Base-by-base conservation (phyloP, 2,329 filamentous ascomycete species). In the Penicillium expansum region DNA sequence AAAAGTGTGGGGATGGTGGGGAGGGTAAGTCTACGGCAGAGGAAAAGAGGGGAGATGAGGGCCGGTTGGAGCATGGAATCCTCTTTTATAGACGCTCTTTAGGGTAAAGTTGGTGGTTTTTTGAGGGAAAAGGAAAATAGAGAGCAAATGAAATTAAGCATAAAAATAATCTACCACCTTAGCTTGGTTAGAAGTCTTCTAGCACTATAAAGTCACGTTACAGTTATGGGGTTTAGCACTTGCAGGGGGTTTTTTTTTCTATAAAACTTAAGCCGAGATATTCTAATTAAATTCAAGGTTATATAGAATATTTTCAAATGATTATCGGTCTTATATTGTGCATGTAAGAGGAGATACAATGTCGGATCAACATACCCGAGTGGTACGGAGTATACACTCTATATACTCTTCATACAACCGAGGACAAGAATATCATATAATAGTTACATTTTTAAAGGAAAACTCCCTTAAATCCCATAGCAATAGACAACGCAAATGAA, bases 1-100 rank as follows among this genome's bases (percentile, higher is more conserved):
- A 33, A 13, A 41, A 56, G 29, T 52, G 54, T 52, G 54, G 54
- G 54, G 53, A 24, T 33, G 49, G 49, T 43, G 54, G 54, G 54
- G 52, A 22, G 38, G 29, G 49, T 38, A 37, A 39, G 16, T 47
- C 48, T 49, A 33, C 52, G 45, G 52, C 38, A 43, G 30, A 45
- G 43, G 37, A 56, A 56, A 52, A 52, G 62, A 56, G 63, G 60
- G 58, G 61, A 59, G 57, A 53, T 53, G 54, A 53, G 50, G 53
- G 24, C 20, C 32, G 48, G 9, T 45, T 52, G 54, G 54, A 56
- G 24, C 54, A 56, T 56, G 53, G 24, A 18, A 11, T 27, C n/a
- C 20, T 41, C 3, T 24, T 24, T 47, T 32, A 24, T 30, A 30
- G 14, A 18, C 22, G 32, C 13, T 30, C n/a, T 44, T 37, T 10